phyloP scores from a whole-genome alignment of 2,329 filamentous ascomycete genomes.

The Coniochaeta sp. region DNA sequence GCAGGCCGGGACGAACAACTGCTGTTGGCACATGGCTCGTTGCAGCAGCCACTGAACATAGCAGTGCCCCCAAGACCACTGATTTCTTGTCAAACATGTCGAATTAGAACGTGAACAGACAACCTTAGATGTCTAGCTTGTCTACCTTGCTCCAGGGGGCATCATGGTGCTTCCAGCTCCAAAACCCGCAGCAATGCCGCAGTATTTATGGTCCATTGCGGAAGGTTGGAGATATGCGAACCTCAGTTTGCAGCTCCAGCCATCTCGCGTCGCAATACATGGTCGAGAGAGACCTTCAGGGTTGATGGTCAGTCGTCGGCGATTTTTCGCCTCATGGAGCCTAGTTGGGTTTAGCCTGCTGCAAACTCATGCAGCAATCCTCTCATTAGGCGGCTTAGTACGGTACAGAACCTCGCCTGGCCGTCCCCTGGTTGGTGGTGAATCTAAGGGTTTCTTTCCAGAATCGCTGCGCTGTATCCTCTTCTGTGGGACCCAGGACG shows the following conservation, averaged over 20 bases:
- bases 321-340: not conserved
- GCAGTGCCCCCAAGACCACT: not conserved
- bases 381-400: too few relatives aligned
- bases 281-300: not conserved
- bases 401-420: not conserved
- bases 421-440: not conserved
- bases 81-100: not conserved
- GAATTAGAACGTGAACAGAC: not conserved
- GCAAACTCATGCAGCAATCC: not conserved
- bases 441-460: too few relatives aligned
- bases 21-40: slow-evolving; percentile 1
- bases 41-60: not conserved
- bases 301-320: not conserved
- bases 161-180: not conserved
- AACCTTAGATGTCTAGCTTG: not conserved
- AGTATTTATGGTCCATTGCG: not conserved
- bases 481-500: not conserved
- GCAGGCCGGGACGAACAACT: not conserved
- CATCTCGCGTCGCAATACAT: not conserved
- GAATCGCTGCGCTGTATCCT: not conserved
- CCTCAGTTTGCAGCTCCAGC: not conserved
- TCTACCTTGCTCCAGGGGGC: not conserved
- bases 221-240: not conserved
- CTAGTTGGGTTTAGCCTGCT: not conserved
- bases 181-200: not conserved